Base-by-base conservation (phyloP, 1,284 basidiomycete species). In the Ganoderma multipileum region DNA sequence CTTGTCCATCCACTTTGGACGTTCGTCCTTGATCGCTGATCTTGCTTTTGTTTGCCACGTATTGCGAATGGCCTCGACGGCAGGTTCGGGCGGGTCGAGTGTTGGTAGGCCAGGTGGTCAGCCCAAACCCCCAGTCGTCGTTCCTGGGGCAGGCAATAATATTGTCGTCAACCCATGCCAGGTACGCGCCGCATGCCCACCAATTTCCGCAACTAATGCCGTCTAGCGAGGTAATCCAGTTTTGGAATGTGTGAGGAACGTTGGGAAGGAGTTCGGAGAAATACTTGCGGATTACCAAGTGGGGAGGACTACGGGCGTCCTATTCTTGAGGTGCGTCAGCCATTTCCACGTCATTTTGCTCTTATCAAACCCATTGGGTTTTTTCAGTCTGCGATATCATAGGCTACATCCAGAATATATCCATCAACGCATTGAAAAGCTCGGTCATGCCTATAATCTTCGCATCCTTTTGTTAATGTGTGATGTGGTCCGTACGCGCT, bases 321-420 rank as follows among this genome's bases (percentile, higher is more conserved):
- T 99, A 36, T 99, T 93, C 76, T 85, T 99, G 61, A 97, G 95
- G 95, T 93, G 68, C 57, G 83, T 73, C 55, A 18, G 6, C n/a
- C 12, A 11, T 3, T 26, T 41, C 38, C 16, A 26, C 2, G n/a
- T 41, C n/a, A 7, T 16, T 26, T 3, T 23, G 12, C 36, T 26
- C 38, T n/a, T 1, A 61, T 30, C 11, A 28, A 23, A 18, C 36
- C 39, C 64, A 36, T 59, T 42, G 41, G 14, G n/a, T 64, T 18
- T 23, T 67, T 33, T 42, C 68, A 99, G 97, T 77, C 81, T 99
- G 69, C 93, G 92, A 74, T 99, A 99, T 75, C 97, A 99, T 76
- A 93, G 97, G 33, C 86, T 99, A 20, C 98, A 99, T 79, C 98
- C 98, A 5, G 98, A 99, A 80, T 99, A 99, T 78, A 92, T 99